Evolutionary conservation across 73 alveolate species (phyloP).

Genomic region (Effrenium voratum): DNA sequence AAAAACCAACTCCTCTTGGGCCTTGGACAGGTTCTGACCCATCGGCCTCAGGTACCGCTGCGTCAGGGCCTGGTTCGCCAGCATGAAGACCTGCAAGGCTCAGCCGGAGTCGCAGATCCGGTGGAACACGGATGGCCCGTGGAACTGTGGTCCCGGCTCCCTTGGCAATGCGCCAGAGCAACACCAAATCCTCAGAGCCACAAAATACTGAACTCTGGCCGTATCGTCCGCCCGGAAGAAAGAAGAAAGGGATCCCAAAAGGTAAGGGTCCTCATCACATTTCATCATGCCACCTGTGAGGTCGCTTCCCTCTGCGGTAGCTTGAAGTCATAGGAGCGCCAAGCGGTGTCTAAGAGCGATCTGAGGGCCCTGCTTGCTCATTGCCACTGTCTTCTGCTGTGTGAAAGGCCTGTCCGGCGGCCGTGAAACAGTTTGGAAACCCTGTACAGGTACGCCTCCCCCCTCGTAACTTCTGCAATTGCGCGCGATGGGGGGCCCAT

Average conservation of each 20-base stretch:
- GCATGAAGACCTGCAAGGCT: constrained; percentile 34
- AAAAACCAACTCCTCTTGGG: too few species aligned
- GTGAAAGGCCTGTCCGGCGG: constrained; percentile 41
- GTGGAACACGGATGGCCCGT: not conserved
- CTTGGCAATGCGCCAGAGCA: constrained; percentile 35
- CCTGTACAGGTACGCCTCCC: not conserved
- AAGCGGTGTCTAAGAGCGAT: too few species aligned
- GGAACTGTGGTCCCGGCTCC: constrained; percentile 19
- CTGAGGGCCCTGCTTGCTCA: not conserved
- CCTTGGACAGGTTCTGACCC: too few species aligned
- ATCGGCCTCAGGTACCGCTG: constrained; percentile 12
- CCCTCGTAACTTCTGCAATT: too few species aligned
- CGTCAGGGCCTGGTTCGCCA: constrained; percentile 36
- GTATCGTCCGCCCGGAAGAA: too few species aligned
- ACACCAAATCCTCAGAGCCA: not conserved
- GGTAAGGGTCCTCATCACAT: too few species aligned
- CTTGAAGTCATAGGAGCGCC: too few species aligned
- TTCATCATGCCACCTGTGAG: too few species aligned
- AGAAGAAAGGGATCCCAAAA: too few species aligned
- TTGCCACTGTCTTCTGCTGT: constrained; percentile 61
- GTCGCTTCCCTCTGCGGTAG: too few species aligned
- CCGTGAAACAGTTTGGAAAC: not conserved
- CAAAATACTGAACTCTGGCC: too few species aligned
- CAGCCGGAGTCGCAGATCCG: not conserved
- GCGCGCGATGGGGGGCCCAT: too few species aligned